Evolutionary conservation across 768 basidiomycete species (phyloP).

Genomic region (Hortiboletus campestris): DNA sequence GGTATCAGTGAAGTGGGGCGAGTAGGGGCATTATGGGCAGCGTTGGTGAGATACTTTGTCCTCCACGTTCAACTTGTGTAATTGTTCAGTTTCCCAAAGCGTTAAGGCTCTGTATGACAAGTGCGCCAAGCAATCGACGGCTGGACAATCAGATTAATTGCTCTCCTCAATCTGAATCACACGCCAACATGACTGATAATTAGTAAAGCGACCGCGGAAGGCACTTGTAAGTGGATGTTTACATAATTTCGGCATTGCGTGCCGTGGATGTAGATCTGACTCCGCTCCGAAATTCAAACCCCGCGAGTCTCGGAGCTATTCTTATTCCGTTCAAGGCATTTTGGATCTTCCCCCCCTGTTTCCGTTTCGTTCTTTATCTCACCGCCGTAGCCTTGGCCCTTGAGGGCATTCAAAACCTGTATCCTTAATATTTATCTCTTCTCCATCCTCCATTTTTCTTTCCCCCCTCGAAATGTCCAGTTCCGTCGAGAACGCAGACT

Average conservation of each 20-base stretch:
- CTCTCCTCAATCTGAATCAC: background rate
- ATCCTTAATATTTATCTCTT: background rate
- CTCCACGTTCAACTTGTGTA: too few relatives aligned
- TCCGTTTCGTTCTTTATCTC: background rate
- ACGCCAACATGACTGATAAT: background rate
- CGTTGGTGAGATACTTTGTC: too few relatives aligned
- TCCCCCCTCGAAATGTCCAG: conserved; percentile 17
- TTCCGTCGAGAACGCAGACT: conserved; percentile 47
- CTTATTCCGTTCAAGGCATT: conserved; percentile 3
- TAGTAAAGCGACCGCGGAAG: too few relatives aligned
- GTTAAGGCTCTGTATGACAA: too few relatives aligned
- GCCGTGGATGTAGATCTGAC: conserved; percentile 8
- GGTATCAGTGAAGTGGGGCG: background rate
- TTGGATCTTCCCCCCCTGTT: conserved; percentile 21
- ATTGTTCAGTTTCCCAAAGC: too few relatives aligned
- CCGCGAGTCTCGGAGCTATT: conserved; percentile 12
- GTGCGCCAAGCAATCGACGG: background rate
- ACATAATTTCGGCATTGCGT: conserved; percentile 7
- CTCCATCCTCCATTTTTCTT: background rate
- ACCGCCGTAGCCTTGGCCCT: background rate
- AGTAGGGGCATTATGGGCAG: too few relatives aligned
- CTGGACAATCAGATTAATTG: background rate
- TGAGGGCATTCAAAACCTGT: background rate
- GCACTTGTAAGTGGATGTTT: background rate
- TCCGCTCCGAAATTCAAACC: conserved; percentile 17